phyloP scores from a whole-genome alignment of 805 yeast species.

The Kodamaea neixiangensis region DNA sequence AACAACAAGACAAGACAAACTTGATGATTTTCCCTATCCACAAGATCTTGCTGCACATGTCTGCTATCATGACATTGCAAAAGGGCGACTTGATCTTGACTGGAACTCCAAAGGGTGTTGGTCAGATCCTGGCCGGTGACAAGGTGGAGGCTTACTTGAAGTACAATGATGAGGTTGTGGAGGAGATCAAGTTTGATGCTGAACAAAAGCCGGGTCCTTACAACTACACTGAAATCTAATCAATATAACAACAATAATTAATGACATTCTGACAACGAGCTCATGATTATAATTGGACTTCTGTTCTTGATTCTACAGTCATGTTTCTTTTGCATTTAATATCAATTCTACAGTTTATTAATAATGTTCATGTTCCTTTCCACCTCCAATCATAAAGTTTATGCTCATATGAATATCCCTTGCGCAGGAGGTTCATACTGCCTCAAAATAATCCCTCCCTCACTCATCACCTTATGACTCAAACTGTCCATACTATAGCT shows the following conservation, averaged over 20 bases:
- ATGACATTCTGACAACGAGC: too few species aligned
- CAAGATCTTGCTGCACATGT: slow-evolving; percentile 74
- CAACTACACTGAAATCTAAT: slow-evolving; percentile 33
- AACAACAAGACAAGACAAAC: slow-evolving; percentile 74
- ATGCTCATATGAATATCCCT: slow-evolving; percentile 35
- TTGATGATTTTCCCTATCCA: slow-evolving; percentile 90
- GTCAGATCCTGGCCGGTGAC: slow-evolving; percentile 79
- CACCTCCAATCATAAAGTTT: background rate
- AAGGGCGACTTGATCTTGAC: slow-evolving; percentile 91
- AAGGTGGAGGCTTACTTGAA: slow-evolving; percentile 61
- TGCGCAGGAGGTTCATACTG: slow-evolving; percentile 44
- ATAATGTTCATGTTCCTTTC: background rate
- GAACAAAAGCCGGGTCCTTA: slow-evolving; percentile 52
- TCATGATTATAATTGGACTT: too few species aligned
- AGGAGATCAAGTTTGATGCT: slow-evolving; percentile 55
- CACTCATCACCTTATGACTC: slow-evolving; percentile 68
- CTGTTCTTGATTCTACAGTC: too few species aligned
- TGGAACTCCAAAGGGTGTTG: slow-evolving; percentile 99
- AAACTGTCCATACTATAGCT: slow-evolving; percentile 87
- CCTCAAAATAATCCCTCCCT: slow-evolving; percentile 73
- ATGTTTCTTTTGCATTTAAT: too few species aligned
- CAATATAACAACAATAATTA: too few species aligned
- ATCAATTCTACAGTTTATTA: too few species aligned
- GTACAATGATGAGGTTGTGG: slow-evolving; percentile 57
- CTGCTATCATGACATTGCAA: slow-evolving; percentile 86